These are phyloP conservation scores for Aspergillus jensenii DNA, from an alignment of 2,329 filamentous ascomycete genomes.

Conservation along the genomic window DNA sequence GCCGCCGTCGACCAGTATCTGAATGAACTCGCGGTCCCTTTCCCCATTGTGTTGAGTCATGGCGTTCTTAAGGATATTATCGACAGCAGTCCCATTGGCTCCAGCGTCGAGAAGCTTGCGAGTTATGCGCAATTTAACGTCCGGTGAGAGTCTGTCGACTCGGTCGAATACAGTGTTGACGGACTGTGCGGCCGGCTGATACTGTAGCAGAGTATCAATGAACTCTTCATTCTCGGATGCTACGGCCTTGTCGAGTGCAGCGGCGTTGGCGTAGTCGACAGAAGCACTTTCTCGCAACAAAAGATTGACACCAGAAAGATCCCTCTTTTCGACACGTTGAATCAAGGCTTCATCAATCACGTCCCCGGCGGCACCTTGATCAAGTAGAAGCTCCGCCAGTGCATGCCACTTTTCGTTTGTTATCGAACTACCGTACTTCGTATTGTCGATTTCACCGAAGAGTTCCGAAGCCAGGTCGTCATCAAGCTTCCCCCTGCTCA, in stretches of 20 bases:
- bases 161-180: constrained; percentile 4
- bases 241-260: constrained; percentile 3
- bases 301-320: constrained; percentile 1
- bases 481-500: constrained; percentile 1
- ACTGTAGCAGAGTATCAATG: constrained; percentile 1
- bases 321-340: not conserved
- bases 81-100: not conserved
- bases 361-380: constrained; percentile 2
- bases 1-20: not conserved
- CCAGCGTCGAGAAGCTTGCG: constrained; percentile 7
- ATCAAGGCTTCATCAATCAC: constrained; percentile 3
- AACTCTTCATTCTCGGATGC: constrained; percentile 2
- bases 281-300: constrained; percentile 4
- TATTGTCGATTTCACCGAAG: constrained; percentile 1
- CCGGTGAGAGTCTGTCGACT: not conserved
- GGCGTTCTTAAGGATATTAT: not conserved
- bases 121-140: not conserved
- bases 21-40: constrained; percentile 4
- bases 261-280: constrained; percentile 2
- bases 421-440: not conserved
- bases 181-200: not conserved
- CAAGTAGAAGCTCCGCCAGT: constrained; percentile 1
- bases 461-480: constrained; percentile 1
- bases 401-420: constrained; percentile 2
- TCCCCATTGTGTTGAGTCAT: not conserved